Conservation (phyloP, 2,329 filamentous ascomycete species). For the Monosporascus cannonballus region DNA sequence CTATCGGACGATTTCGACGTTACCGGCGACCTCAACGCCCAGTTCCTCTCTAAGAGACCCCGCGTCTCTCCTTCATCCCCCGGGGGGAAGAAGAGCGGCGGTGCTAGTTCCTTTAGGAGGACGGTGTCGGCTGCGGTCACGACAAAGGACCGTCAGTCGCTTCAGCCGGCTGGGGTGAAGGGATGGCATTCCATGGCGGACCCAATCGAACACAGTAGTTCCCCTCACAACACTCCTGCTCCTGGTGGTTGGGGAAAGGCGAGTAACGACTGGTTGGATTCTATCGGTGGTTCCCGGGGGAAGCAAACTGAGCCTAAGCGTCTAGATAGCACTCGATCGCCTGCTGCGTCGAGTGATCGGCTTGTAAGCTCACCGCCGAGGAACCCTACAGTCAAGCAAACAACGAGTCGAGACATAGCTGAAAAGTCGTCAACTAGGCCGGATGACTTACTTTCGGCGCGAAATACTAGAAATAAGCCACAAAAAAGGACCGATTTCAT, state of each 20-base stretch:
- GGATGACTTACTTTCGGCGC: background rate
- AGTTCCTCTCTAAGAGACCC: slow-evolving; percentile 13
- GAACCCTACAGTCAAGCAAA: background rate
- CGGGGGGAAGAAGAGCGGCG: slow-evolving; percentile 1
- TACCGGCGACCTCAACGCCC: slow-evolving; percentile 30
- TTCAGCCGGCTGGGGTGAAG: slow-evolving; percentile 9
- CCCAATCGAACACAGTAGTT: slow-evolving; percentile 24
- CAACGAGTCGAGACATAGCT: background rate
- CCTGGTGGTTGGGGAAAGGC: slow-evolving; percentile 1
- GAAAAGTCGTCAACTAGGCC: slow-evolving; percentile 1
- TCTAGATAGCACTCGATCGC: background rate
- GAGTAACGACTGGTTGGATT: slow-evolving; percentile 11
- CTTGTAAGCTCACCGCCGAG: slow-evolving; percentile 18
- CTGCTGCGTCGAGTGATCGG: slow-evolving; percentile 11
- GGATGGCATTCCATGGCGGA: slow-evolving; percentile 18
- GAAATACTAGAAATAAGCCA: slow-evolving; percentile 4
- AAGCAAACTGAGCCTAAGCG: slow-evolving; percentile 3
- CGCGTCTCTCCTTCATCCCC: slow-evolving; percentile 7
- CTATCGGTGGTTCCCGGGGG: slow-evolving; percentile 16
- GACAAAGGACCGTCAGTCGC: slow-evolving; percentile 2
- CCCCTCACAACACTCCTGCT: slow-evolving; percentile 9
- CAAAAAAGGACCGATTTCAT: slow-evolving; percentile 14
- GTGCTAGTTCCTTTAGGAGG: slow-evolving; percentile 6
- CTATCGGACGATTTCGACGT: slow-evolving; percentile 37
- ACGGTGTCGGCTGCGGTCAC: slow-evolving; percentile 9